phyloP scores from a whole-genome alignment of 1,139 yeast species.

The Debaryomyces singareniensis region DNA sequence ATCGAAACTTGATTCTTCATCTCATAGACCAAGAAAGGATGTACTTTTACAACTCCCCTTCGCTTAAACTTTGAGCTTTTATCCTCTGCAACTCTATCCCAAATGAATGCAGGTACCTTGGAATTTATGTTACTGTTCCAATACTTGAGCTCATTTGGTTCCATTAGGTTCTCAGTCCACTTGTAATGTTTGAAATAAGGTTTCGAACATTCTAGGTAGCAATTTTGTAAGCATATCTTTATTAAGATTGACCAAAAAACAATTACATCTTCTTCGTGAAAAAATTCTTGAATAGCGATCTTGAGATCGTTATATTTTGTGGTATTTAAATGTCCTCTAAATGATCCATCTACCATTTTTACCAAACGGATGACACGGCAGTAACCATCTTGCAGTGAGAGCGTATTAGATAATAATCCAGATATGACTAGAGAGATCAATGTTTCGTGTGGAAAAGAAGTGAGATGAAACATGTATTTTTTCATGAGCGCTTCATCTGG shows the following conservation, averaged over 20 bases:
- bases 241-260: conserved; percentile 16
- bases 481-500: conserved; percentile 11
- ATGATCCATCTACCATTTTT: conserved; percentile 8
- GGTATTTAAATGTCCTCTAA: conserved; percentile 7
- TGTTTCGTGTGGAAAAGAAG: conserved; percentile 13
- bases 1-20: conserved; percentile 11
- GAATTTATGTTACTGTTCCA: conserved; percentile 2
- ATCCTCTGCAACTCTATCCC: conserved; percentile 4
- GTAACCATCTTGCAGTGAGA: conserved; percentile 12
- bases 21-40: conserved; percentile 18
- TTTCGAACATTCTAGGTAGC: too few relatives aligned
- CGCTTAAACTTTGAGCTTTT: conserved; percentile 3
- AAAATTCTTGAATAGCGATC: conserved; percentile 9
- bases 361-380: conserved; percentile 13
- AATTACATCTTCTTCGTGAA: conserved; percentile 16
- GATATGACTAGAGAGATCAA: conserved; percentile 18
- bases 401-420: conserved; percentile 14
- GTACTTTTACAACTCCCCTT: conserved; percentile 18
- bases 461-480: conserved; percentile 13
- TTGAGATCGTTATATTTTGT: conserved; percentile 7
- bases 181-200: too few relatives aligned
- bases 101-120: conserved; percentile 6
- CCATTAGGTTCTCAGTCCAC: too few relatives aligned
- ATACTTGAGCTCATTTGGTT: conserved; percentile 2
- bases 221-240: conserved; percentile 13